Evolutionary conservation across 2,329 filamentous ascomycete genomes (phyloP).

Genomic region (Pyrenochaeta sp.): DNA sequence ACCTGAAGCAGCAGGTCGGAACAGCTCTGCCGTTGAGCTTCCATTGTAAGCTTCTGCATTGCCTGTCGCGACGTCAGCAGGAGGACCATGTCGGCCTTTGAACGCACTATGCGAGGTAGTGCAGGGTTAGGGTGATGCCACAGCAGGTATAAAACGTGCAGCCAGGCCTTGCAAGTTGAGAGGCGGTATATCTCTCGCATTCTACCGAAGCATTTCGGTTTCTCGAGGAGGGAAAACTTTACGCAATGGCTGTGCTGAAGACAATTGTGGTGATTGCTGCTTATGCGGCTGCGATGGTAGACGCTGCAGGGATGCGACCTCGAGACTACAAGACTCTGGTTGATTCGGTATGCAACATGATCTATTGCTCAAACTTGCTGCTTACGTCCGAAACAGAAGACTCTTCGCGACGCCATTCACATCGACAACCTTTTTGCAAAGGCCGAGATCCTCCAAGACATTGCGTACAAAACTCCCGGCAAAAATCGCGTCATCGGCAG

Average conservation of each 20-base stretch:
- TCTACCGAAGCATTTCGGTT: background rate
- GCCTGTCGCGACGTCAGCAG: constrained; percentile 17
- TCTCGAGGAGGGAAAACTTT: background rate
- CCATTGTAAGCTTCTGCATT: constrained; percentile 18
- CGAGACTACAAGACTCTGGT: constrained; percentile 35
- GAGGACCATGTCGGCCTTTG: constrained; percentile 15
- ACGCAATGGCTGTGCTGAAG: constrained; percentile 27
- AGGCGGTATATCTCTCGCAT: constrained; percentile 2
- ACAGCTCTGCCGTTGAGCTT: constrained; percentile 11
- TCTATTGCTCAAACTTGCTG: background rate
- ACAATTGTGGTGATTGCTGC: constrained; percentile 34
- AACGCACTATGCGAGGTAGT: constrained; percentile 5
- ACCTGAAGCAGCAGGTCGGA: constrained; percentile 29
- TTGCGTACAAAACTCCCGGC: constrained; percentile 50
- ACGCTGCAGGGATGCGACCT: constrained; percentile 33
- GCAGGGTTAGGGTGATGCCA: constrained; percentile 1
- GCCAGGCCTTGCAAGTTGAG: constrained; percentile 1
- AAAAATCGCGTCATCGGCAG: constrained; percentile 54
- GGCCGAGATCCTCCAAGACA: constrained; percentile 45
- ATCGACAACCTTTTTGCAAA: constrained; percentile 38
- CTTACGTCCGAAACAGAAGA: constrained; percentile 20
- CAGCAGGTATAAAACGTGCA: constrained; percentile 21
- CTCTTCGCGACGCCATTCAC: constrained; percentile 32
- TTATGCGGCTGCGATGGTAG: constrained; percentile 21
- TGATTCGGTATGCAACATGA: constrained; percentile 25